Percentiles rank a stretch among this genome's conserved stretches.
Evolutionary conservation across 2,329 filamentous ascomycete genomes (phyloP).

Genomic region (Apiospora arundinis): DNA sequence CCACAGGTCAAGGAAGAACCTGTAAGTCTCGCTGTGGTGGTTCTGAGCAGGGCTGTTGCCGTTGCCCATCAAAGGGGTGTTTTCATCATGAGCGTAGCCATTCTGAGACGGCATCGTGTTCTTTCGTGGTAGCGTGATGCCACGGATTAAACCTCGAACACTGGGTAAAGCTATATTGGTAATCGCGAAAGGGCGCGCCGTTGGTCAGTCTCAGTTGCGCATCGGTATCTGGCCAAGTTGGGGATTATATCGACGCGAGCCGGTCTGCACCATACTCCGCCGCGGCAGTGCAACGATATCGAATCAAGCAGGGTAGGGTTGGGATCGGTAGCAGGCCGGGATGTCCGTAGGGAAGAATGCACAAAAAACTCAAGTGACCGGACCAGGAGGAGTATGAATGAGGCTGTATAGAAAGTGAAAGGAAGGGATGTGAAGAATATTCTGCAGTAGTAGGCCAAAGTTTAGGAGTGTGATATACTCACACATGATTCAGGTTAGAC

Average conservation of each 20-base stretch:
- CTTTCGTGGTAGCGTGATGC: conserved; percentile 3
- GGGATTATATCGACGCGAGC: conserved; percentile 4
- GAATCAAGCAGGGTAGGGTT: neutral
- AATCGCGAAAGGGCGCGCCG: neutral
- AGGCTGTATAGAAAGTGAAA: neutral
- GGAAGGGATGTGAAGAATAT: neutral
- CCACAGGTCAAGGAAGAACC: conserved; percentile 57
- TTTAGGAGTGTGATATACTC: conserved; percentile 7
- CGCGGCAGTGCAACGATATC: neutral
- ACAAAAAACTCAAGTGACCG: neutral
- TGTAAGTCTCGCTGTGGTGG: conserved; percentile 24
- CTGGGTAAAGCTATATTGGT: conserved; percentile 30
- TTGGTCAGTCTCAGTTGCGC: conserved; percentile 17
- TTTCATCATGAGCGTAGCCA: conserved; percentile 37
- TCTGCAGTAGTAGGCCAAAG: neutral
- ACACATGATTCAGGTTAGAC: conserved; percentile 5
- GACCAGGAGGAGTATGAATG: neutral
- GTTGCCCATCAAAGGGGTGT: conserved; percentile 35
- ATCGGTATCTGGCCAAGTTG: conserved; percentile 6
- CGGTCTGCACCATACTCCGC: conserved; percentile 7
- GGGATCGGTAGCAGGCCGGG: neutral
- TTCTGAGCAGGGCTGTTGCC: conserved; percentile 22
- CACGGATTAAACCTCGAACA: conserved; percentile 34
- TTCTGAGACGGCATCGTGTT: conserved; percentile 26
- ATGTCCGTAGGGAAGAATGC: too few relatives aligned